phyloP scores from a whole-genome alignment of 805 yeast species.

The Diddensiella caesifluorescens region DNA sequence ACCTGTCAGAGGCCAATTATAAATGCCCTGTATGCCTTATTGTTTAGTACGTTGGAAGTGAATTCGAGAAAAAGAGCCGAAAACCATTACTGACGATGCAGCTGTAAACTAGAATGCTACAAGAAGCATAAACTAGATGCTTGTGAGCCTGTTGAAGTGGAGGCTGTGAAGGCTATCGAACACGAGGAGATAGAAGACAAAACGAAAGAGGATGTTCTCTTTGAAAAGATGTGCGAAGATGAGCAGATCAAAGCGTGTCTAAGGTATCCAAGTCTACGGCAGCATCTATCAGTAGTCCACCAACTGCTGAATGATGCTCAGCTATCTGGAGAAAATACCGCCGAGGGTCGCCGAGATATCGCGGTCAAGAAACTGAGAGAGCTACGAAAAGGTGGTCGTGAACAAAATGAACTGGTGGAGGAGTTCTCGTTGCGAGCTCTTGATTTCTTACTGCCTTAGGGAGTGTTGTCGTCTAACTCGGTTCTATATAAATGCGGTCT shows the following conservation, averaged over 20 bases:
- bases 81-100: too few relatives aligned
- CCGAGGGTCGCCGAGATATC: slow-evolving; percentile 52
- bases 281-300: slow-evolving; percentile 48
- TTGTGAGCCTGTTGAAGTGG: slow-evolving; percentile 10
- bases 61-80: too few relatives aligned
- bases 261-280: slow-evolving; percentile 47
- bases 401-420: slow-evolving; percentile 63
- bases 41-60: slow-evolving; percentile 23
- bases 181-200: slow-evolving; percentile 4
- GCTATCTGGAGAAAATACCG: slow-evolving; percentile 44
- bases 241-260: slow-evolving; percentile 43
- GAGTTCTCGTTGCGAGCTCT: slow-evolving; percentile 53
- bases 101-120: slow-evolving; percentile 59
- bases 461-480: too few relatives aligned
- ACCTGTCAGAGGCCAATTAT: slow-evolving; percentile 40
- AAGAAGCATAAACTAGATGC: slow-evolving; percentile 37
- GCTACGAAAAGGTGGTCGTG: slow-evolving; percentile 58
- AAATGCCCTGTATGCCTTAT: slow-evolving; percentile 50
- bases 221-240: slow-evolving; percentile 37
- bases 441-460: too few relatives aligned
- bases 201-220: slow-evolving; percentile 9
- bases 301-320: slow-evolving; percentile 44
- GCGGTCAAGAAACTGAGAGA: slow-evolving; percentile 58
- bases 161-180: not conserved
- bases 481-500: too few relatives aligned